Evolutionary conservation across 192 early-diverging fungal genomes (phyloP).

Genomic region (Chytriomyces confervae): DNA sequence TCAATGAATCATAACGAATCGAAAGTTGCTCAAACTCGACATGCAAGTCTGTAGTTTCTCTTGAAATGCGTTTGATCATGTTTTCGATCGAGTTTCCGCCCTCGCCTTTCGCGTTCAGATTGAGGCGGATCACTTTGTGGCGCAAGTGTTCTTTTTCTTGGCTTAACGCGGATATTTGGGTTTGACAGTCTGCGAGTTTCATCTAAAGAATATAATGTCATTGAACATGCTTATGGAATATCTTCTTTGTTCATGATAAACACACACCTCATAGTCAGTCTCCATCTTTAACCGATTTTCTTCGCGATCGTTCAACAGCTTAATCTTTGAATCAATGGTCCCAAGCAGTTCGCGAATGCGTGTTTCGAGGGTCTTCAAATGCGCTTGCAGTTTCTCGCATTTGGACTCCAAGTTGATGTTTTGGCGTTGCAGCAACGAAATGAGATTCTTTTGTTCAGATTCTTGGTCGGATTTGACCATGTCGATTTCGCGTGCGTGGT

Average conservation of each 20-base stretch:
- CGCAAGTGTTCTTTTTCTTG: constrained; percentile 68
- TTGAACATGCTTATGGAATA: too few species aligned
- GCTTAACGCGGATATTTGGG: constrained; percentile 47
- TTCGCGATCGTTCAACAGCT: constrained; percentile 56
- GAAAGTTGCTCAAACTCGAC: constrained; percentile 58
- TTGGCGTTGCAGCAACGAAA: constrained; percentile 64
- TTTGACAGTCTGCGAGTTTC: constrained; percentile 44
- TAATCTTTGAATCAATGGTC: constrained; percentile 61
- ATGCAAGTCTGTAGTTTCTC: constrained; percentile 58
- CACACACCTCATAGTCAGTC: constrained; percentile 47
- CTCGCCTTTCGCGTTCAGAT: constrained; percentile 64
- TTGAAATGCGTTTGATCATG: constrained; percentile 64
- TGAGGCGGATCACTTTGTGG: constrained; percentile 69
- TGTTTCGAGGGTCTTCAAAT: constrained; percentile 62
- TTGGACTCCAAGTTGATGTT: constrained; percentile 63
- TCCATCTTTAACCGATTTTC: constrained; percentile 49
- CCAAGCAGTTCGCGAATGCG: constrained; percentile 59
- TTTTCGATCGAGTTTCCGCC: constrained; percentile 67
- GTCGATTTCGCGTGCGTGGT: constrained; percentile 64
- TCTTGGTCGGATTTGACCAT: constrained; percentile 68
- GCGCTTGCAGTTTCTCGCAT: constrained; percentile 63
- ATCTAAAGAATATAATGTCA: constrained; percentile 13
- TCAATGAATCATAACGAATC: constrained; percentile 50
- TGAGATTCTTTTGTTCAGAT: constrained; percentile 61
- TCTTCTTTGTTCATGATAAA: not conserved